phyloP scores from a whole-genome alignment of 1,139 yeast genomes.

The Hansenula sp. region DNA sequence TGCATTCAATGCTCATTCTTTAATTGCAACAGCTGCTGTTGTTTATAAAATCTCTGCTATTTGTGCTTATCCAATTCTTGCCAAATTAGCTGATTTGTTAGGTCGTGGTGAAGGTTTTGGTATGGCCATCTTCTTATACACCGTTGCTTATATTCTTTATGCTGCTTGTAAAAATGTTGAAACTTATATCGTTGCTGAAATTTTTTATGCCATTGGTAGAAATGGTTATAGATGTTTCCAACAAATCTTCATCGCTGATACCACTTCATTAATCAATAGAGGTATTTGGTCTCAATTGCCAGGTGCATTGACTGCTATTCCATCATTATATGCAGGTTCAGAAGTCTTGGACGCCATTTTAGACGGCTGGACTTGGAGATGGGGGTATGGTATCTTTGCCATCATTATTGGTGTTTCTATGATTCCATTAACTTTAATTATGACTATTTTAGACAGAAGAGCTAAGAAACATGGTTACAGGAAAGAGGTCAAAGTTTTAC shows the following conservation, averaged over 20 bases:
- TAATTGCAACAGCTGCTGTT: conserved; percentile 36
- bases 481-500: conserved; percentile 11
- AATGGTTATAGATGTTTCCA: conserved; percentile 34
- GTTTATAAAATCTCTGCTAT: conserved; percentile 36
- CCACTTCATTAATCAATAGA: conserved; percentile 33
- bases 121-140: conserved; percentile 26
- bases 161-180: conserved; percentile 29
- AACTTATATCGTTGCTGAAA: conserved; percentile 30
- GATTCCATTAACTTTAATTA: conserved; percentile 28
- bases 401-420: conserved; percentile 31
- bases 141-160: conserved; percentile 30
- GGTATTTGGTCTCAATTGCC: conserved; percentile 34
- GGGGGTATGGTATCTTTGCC: conserved; percentile 37
- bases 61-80: conserved; percentile 36
- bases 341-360: conserved; percentile 22
- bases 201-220: conserved; percentile 32
- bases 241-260: conserved; percentile 36
- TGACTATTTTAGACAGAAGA: conserved; percentile 26
- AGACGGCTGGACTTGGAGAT: conserved; percentile 29
- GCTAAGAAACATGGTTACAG: conserved; percentile 22
- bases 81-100: conserved; percentile 34
- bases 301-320: conserved; percentile 21
- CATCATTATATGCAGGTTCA: conserved; percentile 24
- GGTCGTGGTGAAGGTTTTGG: conserved; percentile 38
- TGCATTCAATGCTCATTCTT: conserved; percentile 32